These are phyloP conservation scores for Drechslera avenae DNA, from an alignment of 2,329 filamentous ascomycete genomes.

Conservation along the genomic window DNA sequence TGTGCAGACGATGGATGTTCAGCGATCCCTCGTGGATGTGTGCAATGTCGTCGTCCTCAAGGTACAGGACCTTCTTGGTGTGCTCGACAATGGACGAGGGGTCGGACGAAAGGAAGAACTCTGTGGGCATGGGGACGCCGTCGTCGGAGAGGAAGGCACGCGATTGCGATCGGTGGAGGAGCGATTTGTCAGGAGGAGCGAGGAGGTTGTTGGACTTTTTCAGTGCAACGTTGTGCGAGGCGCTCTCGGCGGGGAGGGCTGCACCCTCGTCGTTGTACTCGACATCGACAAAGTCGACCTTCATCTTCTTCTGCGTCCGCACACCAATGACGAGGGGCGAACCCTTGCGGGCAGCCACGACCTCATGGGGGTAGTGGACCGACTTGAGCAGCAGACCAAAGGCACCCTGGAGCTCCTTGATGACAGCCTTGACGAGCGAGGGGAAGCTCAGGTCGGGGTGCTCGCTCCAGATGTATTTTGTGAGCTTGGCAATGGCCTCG, in stretches of 20 bases:
- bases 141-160: conserved; percentile 99
- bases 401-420: conserved; percentile 96
- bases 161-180: conserved; percentile 97
- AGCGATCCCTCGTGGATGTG: conserved; percentile 99
- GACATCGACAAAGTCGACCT: conserved; percentile 99
- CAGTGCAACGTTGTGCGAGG: conserved; percentile 93
- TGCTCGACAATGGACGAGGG: conserved; percentile 98
- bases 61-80: conserved; percentile 99
- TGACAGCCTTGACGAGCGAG: conserved; percentile 94
- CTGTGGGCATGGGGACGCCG: conserved; percentile 94
- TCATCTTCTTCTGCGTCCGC: conserved; percentile 97
- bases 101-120: conserved; percentile 99
- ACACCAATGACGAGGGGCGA: conserved; percentile 97
- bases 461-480: conserved; percentile 96
- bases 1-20: conserved; percentile 97
- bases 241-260: conserved; percentile 85
- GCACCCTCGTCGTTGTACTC: conserved; percentile 87
- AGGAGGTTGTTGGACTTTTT: conserved; percentile 76
- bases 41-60: conserved; percentile 99
- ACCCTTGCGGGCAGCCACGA: conserved; percentile 97
- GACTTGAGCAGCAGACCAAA: conserved; percentile 98
- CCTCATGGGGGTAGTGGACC: conserved; percentile 96
- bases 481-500: conserved; percentile 98
- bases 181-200: conserved; percentile 93
- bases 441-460: conserved; percentile 95